Evolutionary conservation across 441 rosid species (phyloP), one percentile per base, ranked within the genome.

Genomic region (Breynia disticha): DNA sequence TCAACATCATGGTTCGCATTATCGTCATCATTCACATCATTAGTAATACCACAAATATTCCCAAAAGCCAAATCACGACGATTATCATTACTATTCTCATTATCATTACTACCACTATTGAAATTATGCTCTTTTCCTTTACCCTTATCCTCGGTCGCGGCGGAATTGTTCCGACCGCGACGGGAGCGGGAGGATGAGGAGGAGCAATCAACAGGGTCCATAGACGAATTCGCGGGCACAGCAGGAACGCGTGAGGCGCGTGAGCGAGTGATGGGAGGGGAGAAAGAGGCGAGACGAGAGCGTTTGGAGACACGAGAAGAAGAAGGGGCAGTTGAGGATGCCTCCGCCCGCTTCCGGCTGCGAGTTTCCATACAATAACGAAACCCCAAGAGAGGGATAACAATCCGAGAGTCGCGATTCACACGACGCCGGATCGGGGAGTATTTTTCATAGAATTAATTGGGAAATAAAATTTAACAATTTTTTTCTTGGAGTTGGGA

Each of bases 331-430:
- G 95, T 57, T 83, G 95, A 87, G 94, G 96, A 76, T 75, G 95
- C 97, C 99, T 94, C 97, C 95, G 96, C 99, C 94, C 99, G 87
- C 90, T 94, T 94, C 80, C 97, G 96, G 95, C 99, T 87, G 61
- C 99, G 95, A 83, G 96, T 94, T 94, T 94, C 99, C 99, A 90
- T 94, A 94, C 99, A 94, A 87, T 39, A 75, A 63, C 80, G 18
- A 75, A 62, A 28, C 35, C 32, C 72, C 78, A n/a, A n/a, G n/a
- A 32, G 80, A 74, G 65, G 57, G 55, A 50, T 46, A 53, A 17
- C 11, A 48, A 57, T 57, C 61, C 63, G 60, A 47, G 69, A 39
- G 68, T 66, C 68, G 70, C 55, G 67, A 77, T 76, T n/a, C 81
- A 76, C 72, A 74, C 74, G 55, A 67, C 67, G 54, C 75, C 78